Evolutionary conservation across 2,329 filamentous ascomycete genomes (phyloP).

Genomic region (Beauveria varroae): DNA sequence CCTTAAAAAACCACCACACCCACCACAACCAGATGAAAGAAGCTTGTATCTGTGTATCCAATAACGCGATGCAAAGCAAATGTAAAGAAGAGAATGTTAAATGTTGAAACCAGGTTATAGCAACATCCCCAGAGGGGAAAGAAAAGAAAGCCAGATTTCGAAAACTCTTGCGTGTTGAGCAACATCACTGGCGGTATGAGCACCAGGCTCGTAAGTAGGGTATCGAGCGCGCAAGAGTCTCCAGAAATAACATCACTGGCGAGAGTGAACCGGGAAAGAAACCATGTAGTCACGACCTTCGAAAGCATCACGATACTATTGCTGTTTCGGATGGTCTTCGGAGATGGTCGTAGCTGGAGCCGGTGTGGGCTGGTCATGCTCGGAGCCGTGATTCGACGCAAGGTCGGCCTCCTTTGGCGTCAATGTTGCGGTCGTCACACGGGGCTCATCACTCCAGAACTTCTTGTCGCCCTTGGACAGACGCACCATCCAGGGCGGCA

Average conservation of each 20-base stretch:
- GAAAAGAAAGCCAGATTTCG: conserved; percentile 10
- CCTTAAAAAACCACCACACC: too few species aligned
- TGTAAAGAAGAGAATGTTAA: not conserved
- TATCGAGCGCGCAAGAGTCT: conserved; percentile 10
- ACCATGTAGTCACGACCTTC: not conserved
- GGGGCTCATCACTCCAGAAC: conserved; percentile 52
- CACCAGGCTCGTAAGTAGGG: conserved; percentile 5
- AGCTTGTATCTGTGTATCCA: conserved; percentile 1
- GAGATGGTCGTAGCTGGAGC: not conserved
- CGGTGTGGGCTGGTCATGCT: not conserved
- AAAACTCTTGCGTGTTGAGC: conserved; percentile 7
- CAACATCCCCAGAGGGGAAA: not conserved
- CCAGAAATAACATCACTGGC: conserved; percentile 13
- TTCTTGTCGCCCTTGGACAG: conserved; percentile 59
- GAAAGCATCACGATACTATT: not conserved
- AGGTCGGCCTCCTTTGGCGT: conserved; percentile 9
- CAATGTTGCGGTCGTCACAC: not conserved
- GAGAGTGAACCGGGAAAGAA: not conserved
- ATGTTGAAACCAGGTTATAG: not conserved
- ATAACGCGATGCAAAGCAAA: not conserved
- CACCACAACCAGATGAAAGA: not conserved
- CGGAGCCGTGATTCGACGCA: conserved; percentile 1
- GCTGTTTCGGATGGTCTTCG: not conserved
- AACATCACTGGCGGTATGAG: conserved; percentile 9
- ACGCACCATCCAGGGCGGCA: conserved; percentile 67